Base-by-base conservation (phyloP, 208 protist species). In the Herpetomonas tarakana region DNA sequence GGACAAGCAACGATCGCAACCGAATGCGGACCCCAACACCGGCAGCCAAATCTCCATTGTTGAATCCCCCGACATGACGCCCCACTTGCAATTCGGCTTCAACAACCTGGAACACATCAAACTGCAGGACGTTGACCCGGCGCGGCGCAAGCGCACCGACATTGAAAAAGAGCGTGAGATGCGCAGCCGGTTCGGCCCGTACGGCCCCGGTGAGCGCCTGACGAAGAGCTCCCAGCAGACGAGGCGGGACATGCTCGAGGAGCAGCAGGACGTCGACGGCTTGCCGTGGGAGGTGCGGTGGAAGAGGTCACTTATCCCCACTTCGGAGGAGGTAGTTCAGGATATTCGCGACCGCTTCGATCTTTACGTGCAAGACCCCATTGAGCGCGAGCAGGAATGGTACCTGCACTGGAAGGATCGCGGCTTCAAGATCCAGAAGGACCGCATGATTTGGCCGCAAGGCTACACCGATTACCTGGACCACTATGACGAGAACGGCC, bases 381-480 rank as follows among this genome's bases (percentile, higher is more conserved):
- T 96, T 58, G 89, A 96, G 58, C 83, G 86, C 7, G 86, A 91
- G 68, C 77, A 93, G 74, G 84, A 93, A 72, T 96, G 86, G 86
- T 96, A 93, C 58, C 68, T 93, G 53, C 86, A 96, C 76, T 96
- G 86, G 86, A 91, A 92, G 56, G 89, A 96, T 58, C 68, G 86
- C 51, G 70, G 68, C 19, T 96, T 92, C 74, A 92, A 93, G 61
- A 74, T 88, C 52, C 83, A 96, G 62, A 87, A 88, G 60, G 89
- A 96, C 65, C 83, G 89, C 52, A 88, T 96, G 83, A 92, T 96
- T 45, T 96, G 89, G 84, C 89, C 89, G 38, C 89, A 96, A 47
- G 86, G 89, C 24, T 96, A 90, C 74, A 96, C 89, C 4, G 89
- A 96, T 67, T 93, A 96, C 72, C 76, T 96, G 27, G 89, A 96